Evolutionary conservation across 345 rosid genomes (phyloP), one percentile per base, ranked within the genome.

Genomic region (Stellera chamaejasme): DNA sequence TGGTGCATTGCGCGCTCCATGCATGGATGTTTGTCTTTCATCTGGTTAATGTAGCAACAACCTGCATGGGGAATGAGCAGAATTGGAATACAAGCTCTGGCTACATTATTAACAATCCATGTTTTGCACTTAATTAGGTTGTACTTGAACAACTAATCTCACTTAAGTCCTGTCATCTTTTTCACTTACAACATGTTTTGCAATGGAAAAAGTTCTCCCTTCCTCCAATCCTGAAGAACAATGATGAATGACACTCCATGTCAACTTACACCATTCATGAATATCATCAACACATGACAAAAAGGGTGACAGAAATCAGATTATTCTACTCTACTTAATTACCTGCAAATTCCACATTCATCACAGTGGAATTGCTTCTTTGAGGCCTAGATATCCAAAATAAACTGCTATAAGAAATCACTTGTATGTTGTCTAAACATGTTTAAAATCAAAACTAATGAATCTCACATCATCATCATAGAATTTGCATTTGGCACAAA

Each of bases 1-100:
- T 81, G 85, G 69, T 84, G 87, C 91, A 84, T 84, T 68, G 87
- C 91, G 62, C 82, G 69, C 68, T 84, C 87, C 46, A 84, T 77
- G 7, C 87, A 84, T 36, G 50, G 59, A 61, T 84, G 91, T 28
- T 65, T 66, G 66, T 79, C 83, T 58, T 60, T 77, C 87, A 79
- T 75, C 11, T 23, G 36, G 58, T 56, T 79, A 0, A 85, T 71
- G 63, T 81, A 81, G 69, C 91, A 84, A 47, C 91, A 84, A 28
- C 84, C 90, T 83, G 64, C 9, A 44, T 10, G 39, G 9, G 50
- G 54, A 59, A 32, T 39, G n/a, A 15, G 48, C 32, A 28, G 25
- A 9, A 25, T 27, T 25, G 15, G 27, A 41, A 4, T 19, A 7
- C 27, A 43, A 48, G n/a, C 52, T 42, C 23, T 19, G 23, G 23